phyloP scores from a whole-genome alignment of 2,329 filamentous ascomycete genomes.

The Sporothrix curviconia region DNA sequence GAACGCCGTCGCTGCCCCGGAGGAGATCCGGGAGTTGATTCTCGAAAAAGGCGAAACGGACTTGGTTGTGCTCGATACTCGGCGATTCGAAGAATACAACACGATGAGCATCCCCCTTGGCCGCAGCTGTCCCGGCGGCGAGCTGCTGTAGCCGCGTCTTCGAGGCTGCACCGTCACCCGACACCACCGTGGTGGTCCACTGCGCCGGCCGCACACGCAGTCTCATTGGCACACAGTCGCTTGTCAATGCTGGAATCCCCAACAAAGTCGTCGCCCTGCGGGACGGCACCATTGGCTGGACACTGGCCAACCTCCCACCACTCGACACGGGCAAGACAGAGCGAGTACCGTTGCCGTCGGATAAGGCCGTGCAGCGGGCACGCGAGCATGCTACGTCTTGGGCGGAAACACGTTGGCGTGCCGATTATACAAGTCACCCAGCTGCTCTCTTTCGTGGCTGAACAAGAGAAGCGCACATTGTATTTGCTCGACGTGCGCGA shows the following conservation, averaged over 20 bases:
- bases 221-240: constrained; percentile 7
- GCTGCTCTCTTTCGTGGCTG: neutral
- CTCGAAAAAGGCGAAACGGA: neutral
- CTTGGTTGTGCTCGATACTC: constrained; percentile 7
- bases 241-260: constrained; percentile 7
- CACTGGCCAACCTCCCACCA: neutral
- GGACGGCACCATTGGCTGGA: constrained; percentile 13
- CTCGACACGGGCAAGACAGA: constrained; percentile 10
- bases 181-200: constrained; percentile 10
- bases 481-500: constrained; percentile 12
- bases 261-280: constrained; percentile 8
- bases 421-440: neutral
- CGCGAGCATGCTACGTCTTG: neutral
- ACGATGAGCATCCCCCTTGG: constrained; percentile 14
- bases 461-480: neutral
- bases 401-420: constrained; percentile 9
- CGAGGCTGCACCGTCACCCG: constrained; percentile 6
- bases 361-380: neutral
- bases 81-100: constrained; percentile 11
- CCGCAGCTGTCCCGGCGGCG: constrained; percentile 13
- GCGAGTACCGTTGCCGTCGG: constrained; percentile 1
- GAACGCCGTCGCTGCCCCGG: constrained; percentile 3
- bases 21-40: neutral
- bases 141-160: constrained; percentile 13
- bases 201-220: constrained; percentile 11